Base-by-base conservation (phyloP, 73 alveolate genomes). In the Symbiodinium natans region DNA sequence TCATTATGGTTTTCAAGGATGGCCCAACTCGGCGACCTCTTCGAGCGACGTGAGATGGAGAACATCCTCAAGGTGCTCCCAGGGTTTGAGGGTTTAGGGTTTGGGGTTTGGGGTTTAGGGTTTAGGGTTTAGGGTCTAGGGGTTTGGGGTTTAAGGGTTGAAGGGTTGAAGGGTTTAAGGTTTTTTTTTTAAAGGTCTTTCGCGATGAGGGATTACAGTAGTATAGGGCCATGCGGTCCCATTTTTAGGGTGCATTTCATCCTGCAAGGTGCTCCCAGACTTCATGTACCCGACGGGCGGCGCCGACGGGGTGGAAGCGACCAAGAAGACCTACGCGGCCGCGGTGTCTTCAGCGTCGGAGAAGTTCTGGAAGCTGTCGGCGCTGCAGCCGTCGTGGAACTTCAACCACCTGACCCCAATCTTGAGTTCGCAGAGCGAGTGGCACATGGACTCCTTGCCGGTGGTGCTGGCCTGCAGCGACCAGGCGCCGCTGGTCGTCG, bases 271-370 rank as follows among this genome's bases (percentile, higher is more conserved):
- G n/a, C 93, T 86, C 56, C 93, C 93, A 36, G 93, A 86, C 83
- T 86, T 86, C n/a, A 86, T 86, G 93, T 86, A 34, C 41, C 93
- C 93, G 41, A 86, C 43, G 5, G 93, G 93, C 15, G 93, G 93
- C 31, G 93, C 93, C 3, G 93, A 86, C 23, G 93, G 93, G 29
- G 93, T 86, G 41, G 93, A 86, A 59, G 93, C 36, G 15, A 86
- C 93, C 39, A 86, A 86, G 83, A 86, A 86, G 93, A 56, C 56
- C 34, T 52, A 34, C 54, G 27, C 38, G 82, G 93, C 39, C 83
- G 21, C 21, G 63, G 48, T 48, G 92, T 56, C 13, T 46, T 46
- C 59, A 13, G 59, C 21, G 6, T 46, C 59, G 13, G 59, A 13
- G 59, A 46, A 85, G 36, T 85, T 85, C 31, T 85, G 93, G 93